Evolutionary conservation across 768 basidiomycete genomes (phyloP), one percentile per base, ranked within the genome.

Genomic region (Lepiota brunneoincarnata): DNA sequence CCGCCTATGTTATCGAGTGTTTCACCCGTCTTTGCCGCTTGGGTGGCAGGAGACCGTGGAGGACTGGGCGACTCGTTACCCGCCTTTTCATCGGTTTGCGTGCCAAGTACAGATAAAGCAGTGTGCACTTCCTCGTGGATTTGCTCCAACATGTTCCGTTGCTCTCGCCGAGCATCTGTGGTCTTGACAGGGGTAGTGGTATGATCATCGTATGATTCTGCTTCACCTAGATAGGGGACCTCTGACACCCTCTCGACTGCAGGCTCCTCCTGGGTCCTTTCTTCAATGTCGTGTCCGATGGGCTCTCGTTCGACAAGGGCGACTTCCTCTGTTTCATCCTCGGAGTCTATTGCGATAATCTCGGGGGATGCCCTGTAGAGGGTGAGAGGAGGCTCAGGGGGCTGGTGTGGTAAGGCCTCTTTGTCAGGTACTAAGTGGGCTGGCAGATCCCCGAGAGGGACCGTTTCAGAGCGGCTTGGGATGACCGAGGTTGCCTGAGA

Each of bases 221-320:
- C 40, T 14, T 46, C 56, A 43, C 50, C 53, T 44, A 35, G 50
- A 10, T 54, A 36, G 24, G 55, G 56, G 24, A 60, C 31, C 34
- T 61, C 51, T 34, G 62, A 55, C n/a, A 61, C 57, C 17, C 59
- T 60, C 24, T 57, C 36, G 42, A 65, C 61, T 12, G 39, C 49
- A 10, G 58, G 61, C 35, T 51, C 43, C 12, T 44, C 58, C 17
- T 63, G 17, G 10, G 1, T 53, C 6, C 41, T 64, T 43, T 58
- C 59, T 24, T 60, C 55, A 17, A 55, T 60, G 1, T 1, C 28
- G 6, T 1, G 17, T 17, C 36, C 56, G 17, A 55, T 50, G 17
- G 20, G 34, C 11, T 40, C 40, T n/a, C 39, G 34, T 15, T 47
- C 34, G 21, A 28, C 11, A 44, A 26, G 18, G 9, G 26, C 35